Evolutionary conservation across 2,329 filamentous ascomycete species (phyloP), one percentile per base, ranked within the genome.

Genomic region (Neofusicoccum parvum): DNA sequence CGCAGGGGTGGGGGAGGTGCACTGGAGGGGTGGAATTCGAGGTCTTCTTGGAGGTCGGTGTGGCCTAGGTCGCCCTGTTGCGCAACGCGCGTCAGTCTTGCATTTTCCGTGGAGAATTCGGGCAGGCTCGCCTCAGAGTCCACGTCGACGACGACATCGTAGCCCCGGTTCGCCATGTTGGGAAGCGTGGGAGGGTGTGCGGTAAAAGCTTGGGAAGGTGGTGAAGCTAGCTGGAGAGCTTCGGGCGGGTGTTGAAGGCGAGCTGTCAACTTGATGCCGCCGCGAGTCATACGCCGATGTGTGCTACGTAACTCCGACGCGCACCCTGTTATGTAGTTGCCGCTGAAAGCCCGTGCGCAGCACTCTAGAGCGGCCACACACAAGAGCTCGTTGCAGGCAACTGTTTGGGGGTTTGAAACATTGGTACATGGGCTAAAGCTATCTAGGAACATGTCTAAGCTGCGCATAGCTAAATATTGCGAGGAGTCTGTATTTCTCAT

Each of bases 71-170:
- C 95, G 74, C 94, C 94, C 94, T 98, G 77, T 66, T 34, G 27
- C n/a, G 37, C n/a, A 48, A 56, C 51, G 56, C 64, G 64, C 64
- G 68, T 71, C 65, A 71, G 68, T 36, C 41, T 48, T 10, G 43
- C 14, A 32, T 32, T 53, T 45, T 62, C 27, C n/a, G 27, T 12
- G 48, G 34, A 59, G 39, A 37, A 50, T 41, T 46, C 53, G 23
- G 32, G 15, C 12, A 49, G 27, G 51, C 80, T 70, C 81, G 96
- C 93, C 87, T 98, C 95, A 74, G 95, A 92, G 78, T 99, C 95
- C 65, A 98, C 90, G 74, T 99, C 95, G 67, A 99, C 95, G 70
- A 99, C 94, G 68, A 96, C 95, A 83, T 99, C 95, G 79, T 99
- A 99, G 72, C 94, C 94, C 75, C 92, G 86, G 78, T 91, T 91